Evolutionary conservation across 352 stramenopile species (phyloP).

Genomic region (Globisporangium paddicum): DNA sequence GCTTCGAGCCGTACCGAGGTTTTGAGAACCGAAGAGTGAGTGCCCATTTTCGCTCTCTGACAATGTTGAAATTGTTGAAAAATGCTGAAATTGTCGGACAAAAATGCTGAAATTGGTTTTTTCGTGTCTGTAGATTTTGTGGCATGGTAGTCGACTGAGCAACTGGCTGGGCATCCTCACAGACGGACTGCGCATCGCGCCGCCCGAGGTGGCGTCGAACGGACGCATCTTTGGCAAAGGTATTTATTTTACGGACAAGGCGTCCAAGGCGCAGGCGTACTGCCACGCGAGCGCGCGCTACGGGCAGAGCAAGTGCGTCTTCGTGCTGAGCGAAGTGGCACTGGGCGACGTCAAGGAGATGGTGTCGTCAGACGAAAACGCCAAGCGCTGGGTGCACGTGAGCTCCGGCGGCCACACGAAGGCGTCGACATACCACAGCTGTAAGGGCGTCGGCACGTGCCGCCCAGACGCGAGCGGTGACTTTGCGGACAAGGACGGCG

Average conservation of each 20-base stretch:
- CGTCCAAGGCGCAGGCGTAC: constrained; percentile 67
- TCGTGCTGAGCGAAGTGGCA: constrained; percentile 63
- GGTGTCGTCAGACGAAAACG: constrained; percentile 43
- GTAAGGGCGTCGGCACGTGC: constrained; percentile 62
- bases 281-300: constrained; percentile 43
- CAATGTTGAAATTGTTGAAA: not conserved
- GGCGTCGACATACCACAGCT: constrained; percentile 42
- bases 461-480: constrained; percentile 46
- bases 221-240: constrained; percentile 81
- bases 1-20: constrained; percentile 43
- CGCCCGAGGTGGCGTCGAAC: constrained; percentile 64
- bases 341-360: constrained; percentile 65
- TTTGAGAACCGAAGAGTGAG: constrained; percentile 52
- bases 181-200: constrained; percentile 76
- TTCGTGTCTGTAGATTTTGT: constrained; percentile 57
- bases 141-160: constrained; percentile 79
- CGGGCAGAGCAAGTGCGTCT: constrained; percentile 40
- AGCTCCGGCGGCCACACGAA: constrained; percentile 34
- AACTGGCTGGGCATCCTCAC: constrained; percentile 85
- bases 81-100: not conserved
- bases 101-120: not conserved
- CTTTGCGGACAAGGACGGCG: constrained; percentile 46
- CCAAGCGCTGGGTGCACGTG: constrained; percentile 42
- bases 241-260: constrained; percentile 87
- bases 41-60: not conserved